phyloP scores from a whole-genome alignment of 148 eudicot genomes.

The Talinum fruticosum region DNA sequence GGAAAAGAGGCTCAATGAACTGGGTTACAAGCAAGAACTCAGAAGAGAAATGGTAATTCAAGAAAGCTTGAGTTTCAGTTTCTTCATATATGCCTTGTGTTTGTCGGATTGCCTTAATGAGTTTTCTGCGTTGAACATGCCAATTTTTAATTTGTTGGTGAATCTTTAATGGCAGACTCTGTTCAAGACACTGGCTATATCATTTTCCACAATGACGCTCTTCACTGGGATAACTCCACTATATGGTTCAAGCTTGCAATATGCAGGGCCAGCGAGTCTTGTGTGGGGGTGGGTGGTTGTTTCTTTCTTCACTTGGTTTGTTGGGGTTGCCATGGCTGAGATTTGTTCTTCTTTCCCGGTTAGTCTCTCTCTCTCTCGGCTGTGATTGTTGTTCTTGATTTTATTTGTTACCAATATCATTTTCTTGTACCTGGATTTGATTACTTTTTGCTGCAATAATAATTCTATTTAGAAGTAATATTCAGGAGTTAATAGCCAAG shows the following conservation, averaged over 20 bases:
- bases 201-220: constrained; percentile 62
- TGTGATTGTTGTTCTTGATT: not conserved
- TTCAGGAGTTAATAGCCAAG: not conserved
- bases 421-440: not conserved
- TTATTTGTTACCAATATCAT: not conserved
- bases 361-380: not conserved
- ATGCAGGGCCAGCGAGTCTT: constrained; percentile 61
- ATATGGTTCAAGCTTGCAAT: constrained; percentile 58
- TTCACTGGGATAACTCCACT: constrained; percentile 69
- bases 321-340: constrained; percentile 67
- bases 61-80: not conserved
- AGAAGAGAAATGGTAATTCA: constrained; percentile 53
- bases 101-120: constrained; percentile 1
- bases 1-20: constrained; percentile 60
- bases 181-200: constrained; percentile 64
- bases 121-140: not conserved
- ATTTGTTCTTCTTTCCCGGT: constrained; percentile 77
- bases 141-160: not conserved
- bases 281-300: constrained; percentile 75
- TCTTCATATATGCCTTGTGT: not conserved
- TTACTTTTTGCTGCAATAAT: not conserved
- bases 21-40: constrained; percentile 66
- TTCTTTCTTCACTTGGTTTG: constrained; percentile 58
- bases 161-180: constrained; percentile 35
- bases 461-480: not conserved